phyloP scores from a whole-genome alignment of 2,329 filamentous ascomycete genomes.

The Pseudovirgaria hyperparasitica region DNA sequence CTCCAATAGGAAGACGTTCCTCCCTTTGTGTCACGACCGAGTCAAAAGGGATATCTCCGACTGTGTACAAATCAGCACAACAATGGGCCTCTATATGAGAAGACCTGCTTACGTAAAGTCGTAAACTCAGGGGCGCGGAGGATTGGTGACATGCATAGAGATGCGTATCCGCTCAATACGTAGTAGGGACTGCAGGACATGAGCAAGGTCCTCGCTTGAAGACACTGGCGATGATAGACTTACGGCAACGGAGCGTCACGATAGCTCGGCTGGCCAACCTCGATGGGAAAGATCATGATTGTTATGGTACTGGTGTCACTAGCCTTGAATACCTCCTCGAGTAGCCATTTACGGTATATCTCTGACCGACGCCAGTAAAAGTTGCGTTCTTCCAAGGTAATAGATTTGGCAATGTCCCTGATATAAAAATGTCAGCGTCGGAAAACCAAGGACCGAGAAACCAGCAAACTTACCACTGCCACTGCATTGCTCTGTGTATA shows the following conservation, averaged over 20 bases:
- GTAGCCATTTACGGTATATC: conserved; percentile 3
- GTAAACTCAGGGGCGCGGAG: too few species aligned
- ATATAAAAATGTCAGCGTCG: background rate
- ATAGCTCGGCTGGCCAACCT: conserved; percentile 3
- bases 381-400: conserved; percentile 3
- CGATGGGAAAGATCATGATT: conserved; percentile 4
- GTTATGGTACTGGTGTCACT: background rate
- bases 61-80: too few species aligned
- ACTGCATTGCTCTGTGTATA: conserved; percentile 2
- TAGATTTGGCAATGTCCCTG: conserved; percentile 3
- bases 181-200: too few species aligned
- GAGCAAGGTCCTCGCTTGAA: background rate
- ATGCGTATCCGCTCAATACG: too few species aligned
- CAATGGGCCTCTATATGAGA: too few species aligned
- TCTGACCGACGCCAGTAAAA: conserved; percentile 1
- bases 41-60: too few species aligned
- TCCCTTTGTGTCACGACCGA: too few species aligned
- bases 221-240: background rate
- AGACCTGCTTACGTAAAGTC: too few species aligned
- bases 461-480: conserved; percentile 3
- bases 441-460: background rate
- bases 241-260: conserved; percentile 3
- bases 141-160: too few species aligned
- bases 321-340: conserved; percentile 3
- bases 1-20: too few species aligned